These are phyloP conservation scores for Scutellaria minor DNA, from an alignment of 257 asterid species.

Conservation along the genomic window DNA sequence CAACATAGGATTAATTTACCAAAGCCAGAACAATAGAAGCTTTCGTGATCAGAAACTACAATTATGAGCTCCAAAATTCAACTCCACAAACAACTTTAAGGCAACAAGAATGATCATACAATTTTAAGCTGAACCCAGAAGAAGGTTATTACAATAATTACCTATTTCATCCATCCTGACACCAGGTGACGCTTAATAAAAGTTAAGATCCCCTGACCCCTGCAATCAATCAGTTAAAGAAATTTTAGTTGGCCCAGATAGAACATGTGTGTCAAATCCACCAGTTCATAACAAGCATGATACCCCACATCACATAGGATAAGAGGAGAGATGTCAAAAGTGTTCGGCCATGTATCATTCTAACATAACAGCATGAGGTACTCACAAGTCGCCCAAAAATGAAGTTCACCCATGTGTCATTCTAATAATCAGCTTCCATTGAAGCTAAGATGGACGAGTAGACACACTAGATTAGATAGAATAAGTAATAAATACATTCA, in stretches of 20 bases:
- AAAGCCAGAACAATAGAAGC: neutral
- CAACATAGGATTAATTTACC: neutral
- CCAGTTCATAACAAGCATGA: neutral
- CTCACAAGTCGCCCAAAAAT: slow-evolving; percentile 3
- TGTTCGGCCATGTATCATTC: neutral
- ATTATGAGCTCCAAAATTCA: neutral
- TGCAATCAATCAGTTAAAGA: slow-evolving; percentile 13
- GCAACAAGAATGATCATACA: neutral
- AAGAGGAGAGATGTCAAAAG: neutral
- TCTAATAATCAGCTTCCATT: slow-evolving; percentile 10
- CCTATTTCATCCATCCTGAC: slow-evolving; percentile 22
- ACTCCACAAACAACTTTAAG: slow-evolving; percentile 1
- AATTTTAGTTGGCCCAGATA: neutral
- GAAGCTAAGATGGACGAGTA: neutral
- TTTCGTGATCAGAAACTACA: neutral
- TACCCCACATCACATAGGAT: slow-evolving; percentile 9
- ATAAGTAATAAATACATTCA: too few species aligned
- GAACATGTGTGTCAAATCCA: neutral
- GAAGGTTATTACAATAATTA: neutral
- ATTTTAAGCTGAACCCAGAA: slow-evolving; percentile 16
- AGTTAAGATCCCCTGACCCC: neutral
- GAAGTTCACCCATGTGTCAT: too few species aligned
- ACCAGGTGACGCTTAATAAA: neutral
- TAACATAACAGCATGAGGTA: slow-evolving; percentile 15
- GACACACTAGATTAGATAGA: too few species aligned